Conservation (phyloP, 2,329 filamentous ascomycete genomes). For the Endoconidiophora laricicola region DNA sequence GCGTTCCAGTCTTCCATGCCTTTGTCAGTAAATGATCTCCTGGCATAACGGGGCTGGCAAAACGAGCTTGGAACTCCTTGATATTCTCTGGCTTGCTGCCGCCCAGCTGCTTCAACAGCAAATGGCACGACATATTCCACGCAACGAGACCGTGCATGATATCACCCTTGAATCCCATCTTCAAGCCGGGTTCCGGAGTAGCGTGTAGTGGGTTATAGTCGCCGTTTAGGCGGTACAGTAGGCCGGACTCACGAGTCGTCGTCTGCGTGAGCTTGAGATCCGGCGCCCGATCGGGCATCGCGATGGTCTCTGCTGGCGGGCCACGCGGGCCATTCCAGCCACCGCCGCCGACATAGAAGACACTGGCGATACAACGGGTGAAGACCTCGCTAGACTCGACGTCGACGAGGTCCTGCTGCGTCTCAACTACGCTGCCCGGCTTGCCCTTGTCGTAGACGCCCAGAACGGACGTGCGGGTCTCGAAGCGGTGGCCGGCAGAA, state of each 20-base stretch:
- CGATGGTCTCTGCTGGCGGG: conserved; percentile 61
- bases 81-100: conserved; percentile 65
- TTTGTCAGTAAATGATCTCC: conserved; percentile 68
- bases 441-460: conserved; percentile 86
- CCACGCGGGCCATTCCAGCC: conserved; percentile 84
- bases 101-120: conserved; percentile 55
- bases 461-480: conserved; percentile 59
- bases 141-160: conserved; percentile 84
- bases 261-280: conserved; percentile 55
- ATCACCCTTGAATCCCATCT: conserved; percentile 80
- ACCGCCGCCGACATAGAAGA: conserved; percentile 66
- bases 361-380: conserved; percentile 44
- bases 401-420: conserved; percentile 62
- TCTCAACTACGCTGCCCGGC: conserved; percentile 65
- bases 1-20: conserved; percentile 61
- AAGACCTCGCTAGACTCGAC: conserved; percentile 36
- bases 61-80: conserved; percentile 76
- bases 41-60: conserved; percentile 69
- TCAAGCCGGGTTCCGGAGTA: conserved; percentile 64
- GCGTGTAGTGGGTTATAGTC: conserved; percentile 92
- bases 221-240: conserved; percentile 72
- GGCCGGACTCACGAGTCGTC: conserved; percentile 54
- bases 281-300: conserved; percentile 55
- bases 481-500: conserved; percentile 56
- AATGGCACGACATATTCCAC: conserved; percentile 67